Conservation (phyloP, 2,329 filamentous ascomycete genomes). For the Colletotrichum higginsianum region DNA sequence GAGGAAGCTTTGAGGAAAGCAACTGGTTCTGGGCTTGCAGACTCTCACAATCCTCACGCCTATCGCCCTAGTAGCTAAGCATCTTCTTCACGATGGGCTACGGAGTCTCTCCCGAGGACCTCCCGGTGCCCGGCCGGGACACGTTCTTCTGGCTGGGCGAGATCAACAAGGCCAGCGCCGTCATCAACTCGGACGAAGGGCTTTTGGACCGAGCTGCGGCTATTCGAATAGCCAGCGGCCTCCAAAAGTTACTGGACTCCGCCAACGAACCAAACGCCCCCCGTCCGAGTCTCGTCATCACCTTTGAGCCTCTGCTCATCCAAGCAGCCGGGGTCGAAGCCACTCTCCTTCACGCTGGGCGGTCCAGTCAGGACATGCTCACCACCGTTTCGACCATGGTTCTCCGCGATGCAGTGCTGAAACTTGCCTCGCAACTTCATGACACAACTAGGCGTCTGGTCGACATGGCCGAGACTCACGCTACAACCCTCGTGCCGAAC, state of each 20-base stretch:
- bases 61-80: no score
- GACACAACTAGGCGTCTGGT: constrained; percentile 18
- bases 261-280: constrained; percentile 22
- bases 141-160: constrained; percentile 36
- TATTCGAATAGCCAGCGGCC: constrained; percentile 16
- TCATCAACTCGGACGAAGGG: constrained; percentile 37
- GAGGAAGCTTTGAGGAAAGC: background rate
- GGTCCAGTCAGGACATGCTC: constrained; percentile 40
- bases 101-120: constrained; percentile 12
- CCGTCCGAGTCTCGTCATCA: constrained; percentile 35
- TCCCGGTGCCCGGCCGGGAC: constrained; percentile 35
- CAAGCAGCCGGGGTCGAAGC: constrained; percentile 31
- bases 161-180: constrained; percentile 39
- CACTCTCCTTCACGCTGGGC: constrained; percentile 37
- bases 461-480: constrained; percentile 12
- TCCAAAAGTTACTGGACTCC: constrained; percentile 27
- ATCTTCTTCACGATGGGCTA: constrained; percentile 4
- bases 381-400: constrained; percentile 23
- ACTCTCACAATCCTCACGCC: no score
- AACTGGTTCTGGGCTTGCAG: no score
- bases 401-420: constrained; percentile 29
- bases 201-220: constrained; percentile 17
- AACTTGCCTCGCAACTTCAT: constrained; percentile 27
- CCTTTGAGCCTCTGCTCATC: constrained; percentile 37
- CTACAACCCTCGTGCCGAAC: constrained; percentile 22